phyloP scores from a whole-genome alignment of 1,139 yeast species.

The Williopsis jadinii region DNA sequence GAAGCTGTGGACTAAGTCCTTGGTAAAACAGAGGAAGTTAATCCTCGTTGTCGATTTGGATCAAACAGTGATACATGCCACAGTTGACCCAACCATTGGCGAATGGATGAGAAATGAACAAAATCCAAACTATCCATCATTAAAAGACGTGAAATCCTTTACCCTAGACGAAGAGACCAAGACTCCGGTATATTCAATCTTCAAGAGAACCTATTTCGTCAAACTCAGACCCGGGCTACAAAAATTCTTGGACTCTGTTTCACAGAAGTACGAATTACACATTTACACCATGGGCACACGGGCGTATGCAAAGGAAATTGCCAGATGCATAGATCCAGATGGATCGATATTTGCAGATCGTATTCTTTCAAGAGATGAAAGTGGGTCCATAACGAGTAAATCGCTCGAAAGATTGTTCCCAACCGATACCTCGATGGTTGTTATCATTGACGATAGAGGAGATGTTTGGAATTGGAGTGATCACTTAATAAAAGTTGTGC shows the following conservation, averaged over 20 bases:
- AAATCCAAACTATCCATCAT: constrained; percentile 79
- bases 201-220: constrained; percentile 80
- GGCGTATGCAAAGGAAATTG: constrained; percentile 85
- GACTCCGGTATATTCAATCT: constrained; percentile 43
- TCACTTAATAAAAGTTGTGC: constrained; percentile 84
- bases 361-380: constrained; percentile 87
- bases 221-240: constrained; percentile 84
- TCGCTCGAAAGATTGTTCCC: constrained; percentile 87
- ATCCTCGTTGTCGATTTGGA: constrained; percentile 93
- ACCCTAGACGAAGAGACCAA: constrained; percentile 70
- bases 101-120: constrained; percentile 89
- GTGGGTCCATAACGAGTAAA: constrained; percentile 88
- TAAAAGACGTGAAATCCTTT: constrained; percentile 75
- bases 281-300: constrained; percentile 99
- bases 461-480: constrained; percentile 99
- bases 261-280: constrained; percentile 76
- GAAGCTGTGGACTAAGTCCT: constrained; percentile 51
- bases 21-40: constrained; percentile 58
- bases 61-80: constrained; percentile 96
- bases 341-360: constrained; percentile 86
- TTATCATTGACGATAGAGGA: constrained; percentile 93
- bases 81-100: constrained; percentile 95
- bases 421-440: constrained; percentile 94
- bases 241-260: constrained; percentile 59
- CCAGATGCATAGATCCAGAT: constrained; percentile 85